Conservation (phyloP, 2,329 filamentous ascomycete species). For the Hypoxylon sp. region DNA sequence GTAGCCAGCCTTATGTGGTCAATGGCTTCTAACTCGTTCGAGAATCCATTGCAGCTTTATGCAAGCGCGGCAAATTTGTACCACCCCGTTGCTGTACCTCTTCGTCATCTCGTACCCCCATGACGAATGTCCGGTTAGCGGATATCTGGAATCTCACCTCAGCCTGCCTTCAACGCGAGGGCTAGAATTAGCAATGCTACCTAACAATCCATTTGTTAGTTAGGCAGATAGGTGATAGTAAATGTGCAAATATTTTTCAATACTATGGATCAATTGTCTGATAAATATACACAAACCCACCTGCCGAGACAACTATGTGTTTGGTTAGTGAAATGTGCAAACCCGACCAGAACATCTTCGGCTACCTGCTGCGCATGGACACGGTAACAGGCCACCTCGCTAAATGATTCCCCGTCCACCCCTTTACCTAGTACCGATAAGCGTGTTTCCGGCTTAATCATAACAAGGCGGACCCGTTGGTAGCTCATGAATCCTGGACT, state of each 20-base stretch:
- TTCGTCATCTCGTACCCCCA: neutral
- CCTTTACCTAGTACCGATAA: neutral
- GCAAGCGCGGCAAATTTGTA: neutral
- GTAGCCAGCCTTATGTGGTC: neutral
- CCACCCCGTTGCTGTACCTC: neutral
- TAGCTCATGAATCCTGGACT: neutral
- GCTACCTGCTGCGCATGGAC: neutral
- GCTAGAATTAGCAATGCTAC: neutral
- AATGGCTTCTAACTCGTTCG: neutral
- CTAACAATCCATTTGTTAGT: neutral
- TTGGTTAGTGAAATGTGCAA: neutral
- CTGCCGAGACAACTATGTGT: slow-evolving; percentile 7
- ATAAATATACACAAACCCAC: neutral
- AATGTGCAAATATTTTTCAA: neutral
- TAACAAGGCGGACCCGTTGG: neutral
- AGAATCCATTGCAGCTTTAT: neutral
- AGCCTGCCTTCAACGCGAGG: neutral
- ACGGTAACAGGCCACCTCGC: neutral
- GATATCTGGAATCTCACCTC: slow-evolving; percentile 1
- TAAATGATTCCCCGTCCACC: neutral
- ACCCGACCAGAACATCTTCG: neutral
- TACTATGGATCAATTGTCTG: neutral
- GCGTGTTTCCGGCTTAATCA: slow-evolving; percentile 1
- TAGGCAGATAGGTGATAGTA: neutral
- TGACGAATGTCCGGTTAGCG: neutral